Conservation (phyloP, 208 protist species). For the Trypanosoma cruzi region DNA sequence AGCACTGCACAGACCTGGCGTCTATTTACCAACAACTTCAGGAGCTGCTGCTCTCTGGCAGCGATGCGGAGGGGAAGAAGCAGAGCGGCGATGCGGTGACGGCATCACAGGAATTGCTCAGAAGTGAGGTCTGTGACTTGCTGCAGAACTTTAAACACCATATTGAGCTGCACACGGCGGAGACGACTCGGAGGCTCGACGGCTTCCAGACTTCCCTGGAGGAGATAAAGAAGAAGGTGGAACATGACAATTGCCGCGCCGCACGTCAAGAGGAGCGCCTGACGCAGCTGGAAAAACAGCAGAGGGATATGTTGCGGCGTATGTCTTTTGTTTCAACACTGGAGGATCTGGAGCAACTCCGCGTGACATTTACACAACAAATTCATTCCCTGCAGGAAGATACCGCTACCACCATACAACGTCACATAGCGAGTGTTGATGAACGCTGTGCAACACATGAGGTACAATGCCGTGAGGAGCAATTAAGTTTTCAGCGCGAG, state of each 20-base stretch:
- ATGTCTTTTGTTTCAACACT: neutral
- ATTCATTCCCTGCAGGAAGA: neutral
- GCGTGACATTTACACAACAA: neutral
- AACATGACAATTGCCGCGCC: conserved; percentile 18
- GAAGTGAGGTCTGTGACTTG: conserved; percentile 22
- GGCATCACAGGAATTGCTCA: neutral
- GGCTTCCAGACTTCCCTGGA: conserved; percentile 25
- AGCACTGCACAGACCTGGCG: conserved; percentile 29
- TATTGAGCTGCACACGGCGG: conserved; percentile 19
- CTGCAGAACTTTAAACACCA: conserved; percentile 32
- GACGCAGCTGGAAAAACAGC: conserved; percentile 25
- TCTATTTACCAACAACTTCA: conserved; percentile 30
- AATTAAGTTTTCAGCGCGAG: neutral
- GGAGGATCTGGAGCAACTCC: conserved; percentile 5
- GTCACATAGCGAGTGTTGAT: neutral
- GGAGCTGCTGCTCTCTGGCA: conserved; percentile 5
- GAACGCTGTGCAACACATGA: neutral
- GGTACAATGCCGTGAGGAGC: conserved; percentile 1
- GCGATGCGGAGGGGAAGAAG: neutral
- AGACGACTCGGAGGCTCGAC: conserved; percentile 19
- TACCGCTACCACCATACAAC: neutral
- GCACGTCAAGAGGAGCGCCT: conserved; percentile 18
- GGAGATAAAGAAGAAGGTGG: conserved; percentile 15
- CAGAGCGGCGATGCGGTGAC: neutral
- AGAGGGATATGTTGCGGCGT: conserved; percentile 14